phyloP scores from a whole-genome alignment of 805 yeast genomes.

The Candida insectalens region DNA sequence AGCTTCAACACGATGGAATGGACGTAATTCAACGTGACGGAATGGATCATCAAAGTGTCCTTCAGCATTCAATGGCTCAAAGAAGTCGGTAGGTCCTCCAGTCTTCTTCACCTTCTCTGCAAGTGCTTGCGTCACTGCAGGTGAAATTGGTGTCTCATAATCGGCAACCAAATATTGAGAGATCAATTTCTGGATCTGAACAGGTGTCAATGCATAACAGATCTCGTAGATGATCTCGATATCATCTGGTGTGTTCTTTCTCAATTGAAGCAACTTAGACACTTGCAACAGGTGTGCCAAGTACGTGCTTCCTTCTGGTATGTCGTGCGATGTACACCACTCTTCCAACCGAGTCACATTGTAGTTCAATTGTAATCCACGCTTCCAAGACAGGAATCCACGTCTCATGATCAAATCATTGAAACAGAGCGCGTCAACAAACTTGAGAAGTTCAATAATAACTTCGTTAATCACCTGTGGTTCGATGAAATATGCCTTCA shows the following conservation, averaged over 20 bases:
- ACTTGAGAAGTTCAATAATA: slow-evolving; percentile 69
- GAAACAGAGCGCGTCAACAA: slow-evolving; percentile 89
- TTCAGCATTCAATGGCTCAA: slow-evolving; percentile 57
- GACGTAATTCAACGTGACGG: slow-evolving; percentile 62
- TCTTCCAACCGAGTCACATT: slow-evolving; percentile 94
- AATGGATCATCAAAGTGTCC: slow-evolving; percentile 82
- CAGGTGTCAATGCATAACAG: slow-evolving; percentile 87
- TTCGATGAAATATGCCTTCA: slow-evolving; percentile 86
- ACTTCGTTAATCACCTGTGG: slow-evolving; percentile 77
- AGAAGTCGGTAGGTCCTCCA: slow-evolving; percentile 52
- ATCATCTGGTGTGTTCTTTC: slow-evolving; percentile 83
- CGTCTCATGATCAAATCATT: slow-evolving; percentile 93
- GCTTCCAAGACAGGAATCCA: slow-evolving; percentile 92
- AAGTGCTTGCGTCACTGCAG: slow-evolving; percentile 68
- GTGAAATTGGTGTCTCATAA: slow-evolving; percentile 86
- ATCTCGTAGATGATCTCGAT: slow-evolving; percentile 88
- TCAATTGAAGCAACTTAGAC: slow-evolving; percentile 83
- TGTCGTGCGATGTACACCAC: slow-evolving; percentile 94
- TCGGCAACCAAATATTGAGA: slow-evolving; percentile 87
- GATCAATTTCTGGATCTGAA: slow-evolving; percentile 89
- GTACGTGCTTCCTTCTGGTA: slow-evolving; percentile 78
- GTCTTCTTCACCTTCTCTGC: slow-evolving; percentile 66
- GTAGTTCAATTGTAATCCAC: slow-evolving; percentile 93
- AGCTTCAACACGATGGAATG: slow-evolving; percentile 74
- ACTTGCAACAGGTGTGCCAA: slow-evolving; percentile 86